Conservation (phyloP, 345 rosid genomes). For the Rhizophora apiculata region DNA sequence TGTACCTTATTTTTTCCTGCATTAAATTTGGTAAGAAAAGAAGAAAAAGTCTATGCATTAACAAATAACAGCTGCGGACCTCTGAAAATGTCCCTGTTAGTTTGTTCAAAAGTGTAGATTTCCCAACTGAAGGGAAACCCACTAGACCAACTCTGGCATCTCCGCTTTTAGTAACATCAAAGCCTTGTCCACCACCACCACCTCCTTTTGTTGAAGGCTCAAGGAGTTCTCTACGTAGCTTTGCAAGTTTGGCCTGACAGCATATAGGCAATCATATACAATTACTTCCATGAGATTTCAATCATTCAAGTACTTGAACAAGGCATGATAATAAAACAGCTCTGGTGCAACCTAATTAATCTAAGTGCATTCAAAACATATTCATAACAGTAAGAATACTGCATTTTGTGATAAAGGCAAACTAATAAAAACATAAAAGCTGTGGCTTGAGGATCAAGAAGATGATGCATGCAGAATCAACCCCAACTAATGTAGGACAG, state of each 20-base stretch:
- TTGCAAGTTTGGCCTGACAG: slow-evolving; percentile 86
- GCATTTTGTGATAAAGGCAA: too few relatives aligned
- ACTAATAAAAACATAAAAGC: too few relatives aligned
- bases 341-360: too few relatives aligned
- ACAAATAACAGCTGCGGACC: slow-evolving; percentile 38
- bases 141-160: slow-evolving; percentile 96
- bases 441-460: too few relatives aligned
- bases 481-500: too few relatives aligned
- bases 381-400: too few relatives aligned
- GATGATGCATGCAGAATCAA: too few relatives aligned
- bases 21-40: neutral
- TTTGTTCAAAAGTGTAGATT: slow-evolving; percentile 94
- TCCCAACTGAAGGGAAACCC: slow-evolving; percentile 96
- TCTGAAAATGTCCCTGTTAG: slow-evolving; percentile 93
- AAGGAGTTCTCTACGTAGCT: slow-evolving; percentile 87
- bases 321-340: neutral
- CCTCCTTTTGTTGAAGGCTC: slow-evolving; percentile 88
- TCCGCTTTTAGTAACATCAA: slow-evolving; percentile 97
- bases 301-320: neutral
- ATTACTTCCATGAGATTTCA: neutral
- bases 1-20: too few relatives aligned
- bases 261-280: neutral
- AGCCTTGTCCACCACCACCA: slow-evolving; percentile 89
- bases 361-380: too few relatives aligned
- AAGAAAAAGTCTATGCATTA: neutral